A percentile compares a stretch with the other conserved stretches of the same genome.
Evolutionary conservation across 2,329 filamentous ascomycete species (phyloP).

Genomic region (Neophaeococcomyces mojaviensis): DNA sequence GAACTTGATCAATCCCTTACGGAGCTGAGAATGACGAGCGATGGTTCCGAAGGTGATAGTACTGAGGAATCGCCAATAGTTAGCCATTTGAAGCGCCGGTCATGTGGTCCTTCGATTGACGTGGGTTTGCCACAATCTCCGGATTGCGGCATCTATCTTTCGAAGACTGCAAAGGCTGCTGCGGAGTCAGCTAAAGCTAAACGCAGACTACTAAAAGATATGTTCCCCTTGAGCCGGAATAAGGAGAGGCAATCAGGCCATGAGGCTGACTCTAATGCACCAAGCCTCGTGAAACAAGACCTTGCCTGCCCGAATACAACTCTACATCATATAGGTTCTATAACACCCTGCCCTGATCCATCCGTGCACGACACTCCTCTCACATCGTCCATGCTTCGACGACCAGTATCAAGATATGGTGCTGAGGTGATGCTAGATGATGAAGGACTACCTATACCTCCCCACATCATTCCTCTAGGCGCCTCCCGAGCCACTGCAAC

Average conservation of each 20-base stretch:
- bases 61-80: slow-evolving; percentile 17
- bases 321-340: slow-evolving; percentile 9
- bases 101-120: slow-evolving; percentile 5
- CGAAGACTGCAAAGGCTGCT: slow-evolving; percentile 19
- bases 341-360: slow-evolving; percentile 8
- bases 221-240: background rate
- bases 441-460: background rate
- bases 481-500: slow-evolving; percentile 18
- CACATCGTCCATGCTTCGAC: background rate
- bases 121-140: slow-evolving; percentile 5
- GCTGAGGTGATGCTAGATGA: background rate
- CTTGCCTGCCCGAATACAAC: slow-evolving; percentile 19
- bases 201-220: slow-evolving; percentile 14
- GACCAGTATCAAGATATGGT: background rate
- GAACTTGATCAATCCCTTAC: slow-evolving; percentile 18
- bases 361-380: slow-evolving; percentile 5
- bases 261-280: background rate
- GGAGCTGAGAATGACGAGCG: slow-evolving; percentile 13
- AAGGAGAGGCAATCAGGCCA: background rate
- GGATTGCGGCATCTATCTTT: slow-evolving; percentile 13
- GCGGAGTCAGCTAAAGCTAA: slow-evolving; percentile 22
- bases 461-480: background rate
- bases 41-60: slow-evolving; percentile 12
- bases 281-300: slow-evolving; percentile 1
- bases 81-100: slow-evolving; percentile 11